Evolutionary conservation across 2,329 filamentous ascomycete genomes (phyloP).

Genomic region (Colletotrichum abscissum): DNA sequence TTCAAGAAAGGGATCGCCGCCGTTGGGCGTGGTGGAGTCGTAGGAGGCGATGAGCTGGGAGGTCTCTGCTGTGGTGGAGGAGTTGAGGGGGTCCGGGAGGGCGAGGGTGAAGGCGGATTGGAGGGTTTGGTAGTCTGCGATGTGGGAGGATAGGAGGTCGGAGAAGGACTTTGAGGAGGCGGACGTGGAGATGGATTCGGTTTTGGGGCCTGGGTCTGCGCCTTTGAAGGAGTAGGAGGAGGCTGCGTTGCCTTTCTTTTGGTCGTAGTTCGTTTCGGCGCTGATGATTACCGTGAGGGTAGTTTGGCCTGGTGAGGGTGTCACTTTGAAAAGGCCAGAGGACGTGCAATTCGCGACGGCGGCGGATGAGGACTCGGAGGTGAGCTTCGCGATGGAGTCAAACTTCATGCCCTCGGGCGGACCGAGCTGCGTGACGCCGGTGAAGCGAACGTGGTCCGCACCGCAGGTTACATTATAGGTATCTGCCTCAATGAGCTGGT

Average conservation of each 20-base stretch:
- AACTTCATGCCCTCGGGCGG: constrained; percentile 57
- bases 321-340: constrained; percentile 43
- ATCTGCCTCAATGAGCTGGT: constrained; percentile 46
- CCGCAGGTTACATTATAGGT: constrained; percentile 47
- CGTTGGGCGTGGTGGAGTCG: constrained; percentile 45
- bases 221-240: constrained; percentile 60
- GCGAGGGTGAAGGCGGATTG: constrained; percentile 52
- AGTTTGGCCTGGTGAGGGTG: constrained; percentile 37
- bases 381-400: constrained; percentile 46
- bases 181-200: constrained; percentile 46
- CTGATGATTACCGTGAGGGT: constrained; percentile 54
- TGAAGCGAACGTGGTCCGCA: constrained; percentile 43
- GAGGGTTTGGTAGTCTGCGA: constrained; percentile 54
- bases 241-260: constrained; percentile 57
- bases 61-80: constrained; percentile 53
- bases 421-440: constrained; percentile 51
- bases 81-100: constrained; percentile 54
- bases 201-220: constrained; percentile 51
- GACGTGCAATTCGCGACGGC: constrained; percentile 36
- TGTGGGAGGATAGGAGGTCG: constrained; percentile 47
- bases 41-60: constrained; percentile 50
- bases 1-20: constrained; percentile 65
- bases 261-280: constrained; percentile 61
- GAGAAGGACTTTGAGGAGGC: constrained; percentile 48
- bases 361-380: not conserved